phyloP scores from a whole-genome alignment of 2,329 filamentous ascomycete species.

The Aspergillus sp. region DNA sequence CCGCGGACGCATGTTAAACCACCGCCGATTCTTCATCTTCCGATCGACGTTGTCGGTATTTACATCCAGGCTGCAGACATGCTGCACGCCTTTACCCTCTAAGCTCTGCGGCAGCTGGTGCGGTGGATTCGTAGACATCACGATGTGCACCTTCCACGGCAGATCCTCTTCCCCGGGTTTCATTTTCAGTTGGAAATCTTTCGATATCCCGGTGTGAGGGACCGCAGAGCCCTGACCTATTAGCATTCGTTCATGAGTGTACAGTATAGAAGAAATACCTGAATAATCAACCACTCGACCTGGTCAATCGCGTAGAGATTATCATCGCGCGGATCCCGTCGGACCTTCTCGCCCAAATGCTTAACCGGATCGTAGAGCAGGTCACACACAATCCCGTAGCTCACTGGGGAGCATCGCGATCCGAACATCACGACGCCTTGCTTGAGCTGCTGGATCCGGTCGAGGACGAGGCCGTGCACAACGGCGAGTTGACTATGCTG shows the following conservation, averaged over 20 bases:
- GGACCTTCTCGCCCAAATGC: slow-evolving; percentile 28
- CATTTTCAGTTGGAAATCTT: slow-evolving; percentile 29
- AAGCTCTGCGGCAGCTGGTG: slow-evolving; percentile 26
- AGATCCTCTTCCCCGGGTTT: slow-evolving; percentile 20
- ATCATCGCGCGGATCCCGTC: slow-evolving; percentile 32
- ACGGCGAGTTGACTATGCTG: slow-evolving; percentile 29
- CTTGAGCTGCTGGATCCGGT: slow-evolving; percentile 32
- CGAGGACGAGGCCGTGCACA: slow-evolving; percentile 34
- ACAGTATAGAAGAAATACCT: slow-evolving; percentile 20
- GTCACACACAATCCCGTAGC: slow-evolving; percentile 38
- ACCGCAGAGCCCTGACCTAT: slow-evolving; percentile 19
- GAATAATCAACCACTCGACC: slow-evolving; percentile 37
- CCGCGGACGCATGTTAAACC: slow-evolving; percentile 31
- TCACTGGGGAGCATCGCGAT: slow-evolving; percentile 33
- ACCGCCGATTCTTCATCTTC: slow-evolving; percentile 37
- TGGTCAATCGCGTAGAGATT: slow-evolving; percentile 32
- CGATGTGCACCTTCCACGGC: slow-evolving; percentile 32
- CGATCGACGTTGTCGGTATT: slow-evolving; percentile 27
- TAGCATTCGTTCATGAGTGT: neutral
- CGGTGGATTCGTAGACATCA: slow-evolving; percentile 28
- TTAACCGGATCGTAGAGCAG: slow-evolving; percentile 29
- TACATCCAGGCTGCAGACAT: slow-evolving; percentile 32
- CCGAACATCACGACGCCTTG: slow-evolving; percentile 28
- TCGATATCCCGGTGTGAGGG: slow-evolving; percentile 23
- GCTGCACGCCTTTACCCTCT: slow-evolving; percentile 22